Conservation (phyloP, 164 flowering plant genomes). For the Saururus chinensis region DNA sequence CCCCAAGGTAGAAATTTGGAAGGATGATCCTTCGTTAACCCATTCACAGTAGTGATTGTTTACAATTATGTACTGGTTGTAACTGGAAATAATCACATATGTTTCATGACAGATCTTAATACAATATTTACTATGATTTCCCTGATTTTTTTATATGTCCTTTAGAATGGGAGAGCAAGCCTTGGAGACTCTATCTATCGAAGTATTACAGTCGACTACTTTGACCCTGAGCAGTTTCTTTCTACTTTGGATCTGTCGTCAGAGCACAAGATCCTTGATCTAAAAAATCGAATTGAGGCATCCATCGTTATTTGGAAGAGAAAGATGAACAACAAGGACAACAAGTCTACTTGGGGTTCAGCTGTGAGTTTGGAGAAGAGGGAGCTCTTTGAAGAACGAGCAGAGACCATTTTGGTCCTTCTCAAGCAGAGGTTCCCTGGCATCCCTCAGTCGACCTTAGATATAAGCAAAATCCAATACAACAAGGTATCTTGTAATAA, state of each 20-base stretch:
- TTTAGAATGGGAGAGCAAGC: slow-evolving; percentile 71
- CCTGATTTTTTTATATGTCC: neutral
- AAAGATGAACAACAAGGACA: slow-evolving; percentile 69
- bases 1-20: slow-evolving; percentile 55
- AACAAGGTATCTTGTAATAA: slow-evolving; percentile 33
- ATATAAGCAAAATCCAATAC: slow-evolving; percentile 71
- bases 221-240: slow-evolving; percentile 70
- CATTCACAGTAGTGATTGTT: neutral
- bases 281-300: slow-evolving; percentile 82
- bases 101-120: neutral
- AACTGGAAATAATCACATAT: neutral
- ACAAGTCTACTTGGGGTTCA: slow-evolving; percentile 73
- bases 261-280: slow-evolving; percentile 77
- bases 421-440: slow-evolving; percentile 84
- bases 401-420: slow-evolving; percentile 66
- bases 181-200: slow-evolving; percentile 72
- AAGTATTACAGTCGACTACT: slow-evolving; percentile 65
- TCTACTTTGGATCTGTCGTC: slow-evolving; percentile 53
- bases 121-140: neutral
- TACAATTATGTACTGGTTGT: neutral
- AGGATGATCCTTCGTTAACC: neutral
- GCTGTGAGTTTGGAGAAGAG: slow-evolving; percentile 79
- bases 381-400: slow-evolving; percentile 85
- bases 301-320: slow-evolving; percentile 82
- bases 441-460: slow-evolving; percentile 72